These are phyloP conservation scores for Hylodesmum podocarpum DNA, from an alignment of 306 rosid genomes.

Conservation along the genomic window DNA sequence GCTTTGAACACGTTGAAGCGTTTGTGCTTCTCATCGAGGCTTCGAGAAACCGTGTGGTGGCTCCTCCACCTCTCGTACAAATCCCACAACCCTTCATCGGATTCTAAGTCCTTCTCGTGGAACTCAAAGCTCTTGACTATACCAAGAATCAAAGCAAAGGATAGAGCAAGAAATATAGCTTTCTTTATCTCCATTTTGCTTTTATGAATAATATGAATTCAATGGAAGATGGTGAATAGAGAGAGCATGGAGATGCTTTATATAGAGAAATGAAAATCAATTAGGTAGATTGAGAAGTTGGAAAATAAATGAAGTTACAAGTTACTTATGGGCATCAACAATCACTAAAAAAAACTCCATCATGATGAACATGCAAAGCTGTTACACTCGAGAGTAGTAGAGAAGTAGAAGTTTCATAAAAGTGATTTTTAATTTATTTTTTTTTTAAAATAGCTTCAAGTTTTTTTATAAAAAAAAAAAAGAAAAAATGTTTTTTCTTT, in stretches of 20 bases:
- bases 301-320: constrained; percentile 28
- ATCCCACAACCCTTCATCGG: constrained; percentile 45
- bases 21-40: constrained; percentile 38
- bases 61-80: constrained; percentile 59
- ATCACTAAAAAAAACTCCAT: too few relatives aligned
- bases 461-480: too few relatives aligned
- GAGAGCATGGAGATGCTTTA: constrained; percentile 30
- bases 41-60: constrained; percentile 50
- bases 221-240: constrained; percentile 30
- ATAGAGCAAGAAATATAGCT: constrained; percentile 24
- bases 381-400: constrained; percentile 14
- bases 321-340: constrained; percentile 56
- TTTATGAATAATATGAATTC: not conserved
- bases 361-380: not conserved
- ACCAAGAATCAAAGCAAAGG: constrained; percentile 31
- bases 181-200: constrained; percentile 33
- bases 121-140: constrained; percentile 30
- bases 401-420: too few relatives aligned
- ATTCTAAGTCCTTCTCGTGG: constrained; percentile 40
- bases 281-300: not conserved
- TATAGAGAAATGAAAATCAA: constrained; percentile 42
- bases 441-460: too few relatives aligned
- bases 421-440: too few relatives aligned
- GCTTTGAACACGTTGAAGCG: constrained; percentile 59
- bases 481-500: too few relatives aligned